Evolutionary conservation across 2,329 filamentous ascomycete genomes (phyloP).

Genomic region (Aspergillus brunneoviolaceus): DNA sequence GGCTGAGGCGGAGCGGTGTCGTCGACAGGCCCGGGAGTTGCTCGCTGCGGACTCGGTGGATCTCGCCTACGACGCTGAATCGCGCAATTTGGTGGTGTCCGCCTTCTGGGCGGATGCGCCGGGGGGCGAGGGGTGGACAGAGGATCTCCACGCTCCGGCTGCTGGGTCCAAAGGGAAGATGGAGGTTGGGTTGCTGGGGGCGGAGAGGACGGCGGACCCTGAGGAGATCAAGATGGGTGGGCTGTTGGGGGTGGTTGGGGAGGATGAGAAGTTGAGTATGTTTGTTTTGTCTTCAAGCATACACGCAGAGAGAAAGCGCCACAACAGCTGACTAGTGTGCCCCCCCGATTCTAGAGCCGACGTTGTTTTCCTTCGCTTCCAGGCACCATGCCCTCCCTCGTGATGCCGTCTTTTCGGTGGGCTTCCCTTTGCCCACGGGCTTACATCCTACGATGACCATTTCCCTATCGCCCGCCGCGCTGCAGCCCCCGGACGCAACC

Average conservation of each 20-base stretch:
- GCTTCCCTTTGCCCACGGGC: constrained; percentile 70
- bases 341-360: constrained; percentile 54
- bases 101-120: constrained; percentile 57
- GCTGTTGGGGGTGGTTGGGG: constrained; percentile 73
- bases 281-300: constrained; percentile 2
- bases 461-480: constrained; percentile 54
- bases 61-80: constrained; percentile 71
- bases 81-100: constrained; percentile 64
- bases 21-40: constrained; percentile 48
- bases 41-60: constrained; percentile 65
- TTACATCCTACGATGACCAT: constrained; percentile 80
- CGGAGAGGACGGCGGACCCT: constrained; percentile 57
- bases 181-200: constrained; percentile 77
- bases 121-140: constrained; percentile 45
- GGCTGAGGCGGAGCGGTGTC: constrained; percentile 43
- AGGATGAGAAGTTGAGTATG: constrained; percentile 66
- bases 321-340: no score
- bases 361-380: constrained; percentile 79
- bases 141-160: constrained; percentile 37
- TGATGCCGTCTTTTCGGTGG: constrained; percentile 58
- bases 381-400: constrained; percentile 64
- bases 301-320: no score
- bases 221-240: constrained; percentile 79
- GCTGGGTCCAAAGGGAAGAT: constrained; percentile 52
- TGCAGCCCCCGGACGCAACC: constrained; percentile 51